Base-by-base conservation (phyloP, 1,139 yeast genomes). In the Suhomyces bokatorum region DNA sequence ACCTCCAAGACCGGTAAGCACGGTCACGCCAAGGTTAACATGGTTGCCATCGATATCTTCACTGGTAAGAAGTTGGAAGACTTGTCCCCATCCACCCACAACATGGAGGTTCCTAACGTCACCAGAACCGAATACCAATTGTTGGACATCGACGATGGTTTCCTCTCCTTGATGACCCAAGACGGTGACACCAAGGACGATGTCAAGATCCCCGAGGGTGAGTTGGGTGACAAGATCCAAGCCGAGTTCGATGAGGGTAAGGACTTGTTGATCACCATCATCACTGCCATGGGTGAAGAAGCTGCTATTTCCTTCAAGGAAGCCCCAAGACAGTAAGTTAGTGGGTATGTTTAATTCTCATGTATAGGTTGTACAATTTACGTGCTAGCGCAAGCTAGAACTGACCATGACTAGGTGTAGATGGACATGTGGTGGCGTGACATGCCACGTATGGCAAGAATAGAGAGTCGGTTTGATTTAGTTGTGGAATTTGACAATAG, bases 1-100 rank as follows among this genome's bases (percentile, higher is more conserved):
- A 93, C 99, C 70, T 93, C 99, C 69, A 93, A 93, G 87, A 93
- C 99, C 65, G 99, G 99, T 81, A 93, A 93, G 97, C 99, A 93
- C 87, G 99, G 99, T 80, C 99, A 93, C 93, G 99, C 99, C 74
- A 93, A 93, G 85, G 99, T 93, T 77, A 98, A 93, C 80, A 85
- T 93, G 80, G 97, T 93, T 60, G 98, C 98, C 73, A 85, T 87
- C 66, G 99, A 93, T 75, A 91, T 93, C 75, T 93, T 93, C 91
- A 93, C 99, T 68, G 90, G 91, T 77, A 95, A 93, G 91, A 93
- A 93, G 83, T 85, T 91, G 77, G 99, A 93, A 83, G 99, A 93
- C 78, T 87, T 93, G 75, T 93, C 99, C 61, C 99, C 99, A 78
- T 93, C 99, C 57, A 93, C 99, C 81, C 99, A 93, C 85, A 93